A percentile compares a stretch with the other conserved stretches of the same genome.
phyloP scores from a whole-genome alignment of 2,329 filamentous ascomycete genomes.

The Arthrobotrys pseudoclavata region DNA sequence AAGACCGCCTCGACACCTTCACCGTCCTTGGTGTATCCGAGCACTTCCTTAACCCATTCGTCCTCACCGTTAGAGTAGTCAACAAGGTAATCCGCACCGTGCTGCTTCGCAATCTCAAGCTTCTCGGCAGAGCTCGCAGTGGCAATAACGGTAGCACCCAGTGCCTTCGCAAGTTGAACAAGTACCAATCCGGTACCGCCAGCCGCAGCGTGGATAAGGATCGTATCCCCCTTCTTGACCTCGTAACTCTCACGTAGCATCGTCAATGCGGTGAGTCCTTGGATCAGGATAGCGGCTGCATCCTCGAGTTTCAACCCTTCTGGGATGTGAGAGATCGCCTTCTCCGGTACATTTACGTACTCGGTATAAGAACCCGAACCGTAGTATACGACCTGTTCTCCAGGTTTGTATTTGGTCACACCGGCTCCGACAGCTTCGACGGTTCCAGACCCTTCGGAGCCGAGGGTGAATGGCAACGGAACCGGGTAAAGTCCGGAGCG shows the following conservation, averaged over 20 bases:
- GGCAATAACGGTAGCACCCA: conserved; percentile 83
- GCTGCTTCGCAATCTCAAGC: conserved; percentile 75
- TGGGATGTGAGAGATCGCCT: conserved; percentile 75
- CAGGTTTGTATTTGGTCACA: conserved; percentile 69
- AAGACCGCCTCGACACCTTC: conserved; percentile 83
- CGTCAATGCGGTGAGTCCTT: conserved; percentile 85
- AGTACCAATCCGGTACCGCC: conserved; percentile 84
- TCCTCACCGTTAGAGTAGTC: conserved; percentile 76
- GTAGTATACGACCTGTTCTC: conserved; percentile 81
- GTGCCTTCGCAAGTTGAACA: conserved; percentile 75
- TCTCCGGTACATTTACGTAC: conserved; percentile 71
- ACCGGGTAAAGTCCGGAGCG: conserved; percentile 83
- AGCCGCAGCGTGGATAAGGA: conserved; percentile 86
- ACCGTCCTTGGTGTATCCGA: conserved; percentile 77
- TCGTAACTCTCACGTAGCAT: conserved; percentile 79
- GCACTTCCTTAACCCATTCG: conserved; percentile 71
- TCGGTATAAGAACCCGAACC: conserved; percentile 71
- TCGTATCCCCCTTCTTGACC: conserved; percentile 82
- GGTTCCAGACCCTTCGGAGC: conserved; percentile 82
- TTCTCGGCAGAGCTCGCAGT: conserved; percentile 83
- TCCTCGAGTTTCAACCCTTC: conserved; percentile 73
- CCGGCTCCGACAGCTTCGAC: conserved; percentile 75
- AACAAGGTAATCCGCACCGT: conserved; percentile 80
- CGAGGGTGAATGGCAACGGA: conserved; percentile 80
- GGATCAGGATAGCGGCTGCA: conserved; percentile 79